phyloP scores from a whole-genome alignment of 2,329 filamentous ascomycete genomes.

The Furcasterigmium sp. region DNA sequence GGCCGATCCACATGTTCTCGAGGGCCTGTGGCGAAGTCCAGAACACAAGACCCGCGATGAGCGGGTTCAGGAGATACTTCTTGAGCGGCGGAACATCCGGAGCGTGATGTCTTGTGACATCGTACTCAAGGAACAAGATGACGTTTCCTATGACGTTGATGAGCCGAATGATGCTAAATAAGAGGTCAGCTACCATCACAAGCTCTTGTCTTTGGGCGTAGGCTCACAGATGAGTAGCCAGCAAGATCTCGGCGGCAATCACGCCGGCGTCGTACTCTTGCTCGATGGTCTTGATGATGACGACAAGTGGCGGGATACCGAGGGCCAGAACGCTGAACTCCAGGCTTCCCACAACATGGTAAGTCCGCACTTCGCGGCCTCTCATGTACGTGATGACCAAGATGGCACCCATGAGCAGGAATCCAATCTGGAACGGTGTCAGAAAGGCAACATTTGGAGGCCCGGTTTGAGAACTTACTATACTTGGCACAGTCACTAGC shows the following conservation, averaged over 20 bases:
- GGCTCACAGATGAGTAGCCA: constrained; percentile 21
- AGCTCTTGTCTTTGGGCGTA: neutral
- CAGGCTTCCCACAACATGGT: constrained; percentile 28
- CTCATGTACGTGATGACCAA: constrained; percentile 11
- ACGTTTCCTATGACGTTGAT: constrained; percentile 32
- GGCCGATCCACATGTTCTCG: constrained; percentile 4
- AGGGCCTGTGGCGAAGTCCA: constrained; percentile 3
- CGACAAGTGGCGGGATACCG: constrained; percentile 19
- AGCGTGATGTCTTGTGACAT: constrained; percentile 29
- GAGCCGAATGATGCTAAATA: constrained; percentile 27
- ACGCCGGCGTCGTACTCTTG: constrained; percentile 1
- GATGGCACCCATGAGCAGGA: constrained; percentile 21
- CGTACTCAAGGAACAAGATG: constrained; percentile 27
- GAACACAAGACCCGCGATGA: constrained; percentile 2
- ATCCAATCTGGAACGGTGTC: constrained; percentile 20
- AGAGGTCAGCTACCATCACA: neutral
- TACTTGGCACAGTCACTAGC: constrained; percentile 25
- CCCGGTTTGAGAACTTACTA: constrained; percentile 21
- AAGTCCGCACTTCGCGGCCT: constrained; percentile 29
- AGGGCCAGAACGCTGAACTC: constrained; percentile 28
- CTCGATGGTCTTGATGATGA: constrained; percentile 10
- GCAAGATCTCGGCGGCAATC: constrained; percentile 3
- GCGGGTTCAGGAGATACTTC: constrained; percentile 4
- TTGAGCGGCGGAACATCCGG: constrained; percentile 17
- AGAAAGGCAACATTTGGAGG: neutral